Evolutionary conservation across 2,329 filamentous ascomycete species (phyloP).

Genomic region (Pestalotiopsis fici): DNA sequence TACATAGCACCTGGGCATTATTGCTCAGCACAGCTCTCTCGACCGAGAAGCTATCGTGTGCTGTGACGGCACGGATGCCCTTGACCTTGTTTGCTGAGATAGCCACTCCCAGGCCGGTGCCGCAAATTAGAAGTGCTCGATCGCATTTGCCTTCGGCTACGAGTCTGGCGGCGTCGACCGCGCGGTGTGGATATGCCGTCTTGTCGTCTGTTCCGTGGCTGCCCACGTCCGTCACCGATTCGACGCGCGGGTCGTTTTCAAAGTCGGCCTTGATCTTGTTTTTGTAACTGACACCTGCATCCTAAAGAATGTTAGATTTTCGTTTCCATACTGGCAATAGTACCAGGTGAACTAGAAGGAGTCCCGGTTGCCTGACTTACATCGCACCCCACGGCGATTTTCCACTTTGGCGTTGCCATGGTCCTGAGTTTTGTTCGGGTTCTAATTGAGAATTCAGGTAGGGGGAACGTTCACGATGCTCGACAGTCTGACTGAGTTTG

Average conservation of each 20-base stretch:
- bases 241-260: constrained; percentile 63
- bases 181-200: constrained; percentile 77
- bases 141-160: constrained; percentile 65
- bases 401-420: constrained; percentile 49
- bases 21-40: constrained; percentile 81
- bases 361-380: constrained; percentile 34
- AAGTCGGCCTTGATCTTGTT: constrained; percentile 71
- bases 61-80: constrained; percentile 78
- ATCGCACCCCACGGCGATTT: constrained; percentile 55
- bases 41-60: constrained; percentile 80
- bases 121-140: constrained; percentile 77
- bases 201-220: constrained; percentile 65
- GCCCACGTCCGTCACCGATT: constrained; percentile 70
- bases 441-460: neutral
- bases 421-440: constrained; percentile 11
- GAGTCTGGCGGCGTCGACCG: constrained; percentile 66
- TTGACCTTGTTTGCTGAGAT: constrained; percentile 83
- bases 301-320: constrained; percentile 26
- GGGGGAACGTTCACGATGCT: neutral
- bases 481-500: neutral
- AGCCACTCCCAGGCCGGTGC: constrained; percentile 80
- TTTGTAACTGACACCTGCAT: constrained; percentile 77
- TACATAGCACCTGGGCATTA: constrained; percentile 80
- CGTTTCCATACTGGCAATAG: neutral
- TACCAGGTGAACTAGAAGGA: neutral